Percentiles rank a stretch among this genome's conserved stretches.
phyloP scores from a whole-genome alignment of 1,284 basidiomycete genomes.

The Irpex rosettiformis region DNA sequence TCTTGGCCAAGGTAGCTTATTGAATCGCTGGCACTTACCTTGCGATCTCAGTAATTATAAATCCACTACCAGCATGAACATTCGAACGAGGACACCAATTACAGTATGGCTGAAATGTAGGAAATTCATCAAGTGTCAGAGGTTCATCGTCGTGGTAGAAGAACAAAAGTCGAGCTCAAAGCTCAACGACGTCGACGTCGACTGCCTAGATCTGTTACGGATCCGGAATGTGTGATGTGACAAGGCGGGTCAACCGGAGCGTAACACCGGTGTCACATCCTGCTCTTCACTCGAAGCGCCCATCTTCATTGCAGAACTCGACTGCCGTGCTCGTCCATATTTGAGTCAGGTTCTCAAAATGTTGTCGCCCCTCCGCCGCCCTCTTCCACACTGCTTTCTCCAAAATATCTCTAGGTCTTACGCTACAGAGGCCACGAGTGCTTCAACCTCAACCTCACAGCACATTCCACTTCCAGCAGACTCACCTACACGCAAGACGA shows the following conservation, averaged over 20 bases:
- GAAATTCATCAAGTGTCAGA: too few species aligned
- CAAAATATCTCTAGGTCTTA: background rate
- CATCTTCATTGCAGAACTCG: background rate
- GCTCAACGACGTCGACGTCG: background rate
- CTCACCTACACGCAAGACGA: too few species aligned
- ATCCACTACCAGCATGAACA: too few species aligned
- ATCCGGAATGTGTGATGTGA: too few species aligned
- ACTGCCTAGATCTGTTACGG: too few species aligned
- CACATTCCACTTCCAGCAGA: background rate
- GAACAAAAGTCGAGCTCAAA: background rate
- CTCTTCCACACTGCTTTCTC: background rate
- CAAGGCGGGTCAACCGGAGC: background rate
- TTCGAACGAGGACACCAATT: too few species aligned
- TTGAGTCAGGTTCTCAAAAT: background rate
- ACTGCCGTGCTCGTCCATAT: background rate
- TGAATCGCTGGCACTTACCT: too few species aligned
- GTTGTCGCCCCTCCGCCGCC: background rate
- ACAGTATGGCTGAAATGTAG: too few species aligned
- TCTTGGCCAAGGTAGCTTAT: too few species aligned
- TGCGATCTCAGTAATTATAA: too few species aligned
- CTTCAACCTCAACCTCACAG: too few species aligned
- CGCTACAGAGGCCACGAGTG: background rate
- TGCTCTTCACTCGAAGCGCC: background rate
- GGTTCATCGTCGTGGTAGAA: too few species aligned
- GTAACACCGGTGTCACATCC: background rate